Base-by-base conservation (phyloP, 2,329 filamentous ascomycete genomes). In the Tolypocladium pustulatum region DNA sequence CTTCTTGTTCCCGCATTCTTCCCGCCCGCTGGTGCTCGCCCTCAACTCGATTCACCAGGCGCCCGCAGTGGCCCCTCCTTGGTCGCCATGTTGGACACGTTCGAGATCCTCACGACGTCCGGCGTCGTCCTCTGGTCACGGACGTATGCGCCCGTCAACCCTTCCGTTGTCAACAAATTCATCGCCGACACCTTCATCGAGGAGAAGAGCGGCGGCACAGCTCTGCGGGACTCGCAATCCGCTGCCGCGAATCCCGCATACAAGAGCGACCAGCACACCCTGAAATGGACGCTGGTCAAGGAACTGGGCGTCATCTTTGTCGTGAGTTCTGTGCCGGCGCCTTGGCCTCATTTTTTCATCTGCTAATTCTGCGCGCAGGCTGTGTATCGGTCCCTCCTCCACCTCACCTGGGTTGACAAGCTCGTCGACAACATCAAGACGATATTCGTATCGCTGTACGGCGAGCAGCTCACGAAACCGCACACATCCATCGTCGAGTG, bases 151-250 rank as follows among this genome's bases (percentile, higher is more conserved):
- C 82, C 88, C 2, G 85, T 96, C 69, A 91, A 86, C 71, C 83
- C 89, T 51, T 86, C 88, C 66, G 81, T 97, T 64, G 87, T 99
- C 78, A 97, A 99, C 79, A 89, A 85, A 78, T 87, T 99, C 73
- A 97, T 99, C 75, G 87, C 87, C 72, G 91, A 97, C 74, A 90
- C 97, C 70, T 97, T 99, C 72, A 97, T 99, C 69, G 94, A 99
- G 76, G 93, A 97, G 78, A 92, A 90, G 73, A 82, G 83, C 61
- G 81, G 85, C 59, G 80, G 80, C 56, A 79, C 81, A 57, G 78
- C 83, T 58, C 79, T 85, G 57, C 83, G 84, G 64, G 82, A 85
- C 61, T 75, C 79, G 54, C 76, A 75, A 55, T 83, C 85, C 8
- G 81, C 85, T 17, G 77, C 83, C 20, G 78, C 75, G 56, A 90